These are phyloP conservation scores for Alternaria ethzedia DNA, from an alignment of 2,329 filamentous ascomycete species.

Conservation along the genomic window DNA sequence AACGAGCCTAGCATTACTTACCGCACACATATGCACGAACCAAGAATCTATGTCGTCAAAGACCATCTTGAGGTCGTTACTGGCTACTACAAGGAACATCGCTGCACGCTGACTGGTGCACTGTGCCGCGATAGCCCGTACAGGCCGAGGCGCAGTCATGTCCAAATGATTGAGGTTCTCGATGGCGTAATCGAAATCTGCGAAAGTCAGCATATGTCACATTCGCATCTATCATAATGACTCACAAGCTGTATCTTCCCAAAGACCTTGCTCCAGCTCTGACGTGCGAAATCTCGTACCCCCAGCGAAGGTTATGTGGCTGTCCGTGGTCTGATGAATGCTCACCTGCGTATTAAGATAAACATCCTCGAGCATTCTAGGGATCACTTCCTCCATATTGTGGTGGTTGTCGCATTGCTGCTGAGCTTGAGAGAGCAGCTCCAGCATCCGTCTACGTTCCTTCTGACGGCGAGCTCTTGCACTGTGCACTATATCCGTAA, in stretches of 20 bases:
- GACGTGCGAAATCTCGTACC: constrained; percentile 32
- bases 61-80: constrained; percentile 51
- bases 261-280: constrained; percentile 50
- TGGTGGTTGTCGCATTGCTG: constrained; percentile 26
- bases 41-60: constrained; percentile 58
- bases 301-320: constrained; percentile 32
- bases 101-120: constrained; percentile 43
- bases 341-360: constrained; percentile 46
- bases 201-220: background rate
- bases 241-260: constrained; percentile 51
- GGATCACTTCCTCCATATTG: constrained; percentile 33
- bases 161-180: constrained; percentile 42
- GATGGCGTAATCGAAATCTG: constrained; percentile 50
- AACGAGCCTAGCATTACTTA: background rate
- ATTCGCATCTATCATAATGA: background rate
- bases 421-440: constrained; percentile 40
- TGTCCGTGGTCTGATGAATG: constrained; percentile 32
- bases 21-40: constrained; percentile 53
- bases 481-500: constrained; percentile 52
- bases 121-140: constrained; percentile 49
- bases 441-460: constrained; percentile 49
- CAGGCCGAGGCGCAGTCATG: constrained; percentile 32
- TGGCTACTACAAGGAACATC: constrained; percentile 50
- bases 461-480: constrained; percentile 49
- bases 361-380: constrained; percentile 35